phyloP scores from a whole-genome alignment of 2,329 filamentous ascomycete species.

The Botrytis galanthina region DNA sequence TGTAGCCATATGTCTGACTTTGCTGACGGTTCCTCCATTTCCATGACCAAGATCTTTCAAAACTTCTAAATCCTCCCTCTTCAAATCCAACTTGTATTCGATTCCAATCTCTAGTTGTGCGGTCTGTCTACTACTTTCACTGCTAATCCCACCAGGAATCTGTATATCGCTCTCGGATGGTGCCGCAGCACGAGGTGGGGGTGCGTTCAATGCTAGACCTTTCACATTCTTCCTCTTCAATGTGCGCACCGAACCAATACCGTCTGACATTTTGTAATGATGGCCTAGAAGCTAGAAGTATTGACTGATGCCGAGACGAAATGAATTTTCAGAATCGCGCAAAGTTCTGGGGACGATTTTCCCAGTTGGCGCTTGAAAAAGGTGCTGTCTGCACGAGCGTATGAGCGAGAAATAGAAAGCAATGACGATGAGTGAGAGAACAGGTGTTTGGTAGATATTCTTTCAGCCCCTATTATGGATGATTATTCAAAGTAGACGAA shows the following conservation, averaged over 20 bases:
- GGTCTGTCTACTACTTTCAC: conserved; percentile 57
- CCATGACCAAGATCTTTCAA: conserved; percentile 93
- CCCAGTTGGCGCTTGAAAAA: conserved; percentile 16
- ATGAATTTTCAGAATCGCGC: conserved; percentile 15
- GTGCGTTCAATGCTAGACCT: conserved; percentile 81
- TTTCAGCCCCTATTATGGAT: not conserved
- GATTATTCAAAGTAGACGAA: not conserved
- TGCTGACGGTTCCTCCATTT: conserved; percentile 97
- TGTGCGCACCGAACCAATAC: conserved; percentile 67
- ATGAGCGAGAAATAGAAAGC: not conserved
- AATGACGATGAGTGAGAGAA: conserved; percentile 2
- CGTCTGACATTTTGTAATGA: conserved; percentile 48
- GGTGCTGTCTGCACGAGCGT: conserved; percentile 12
- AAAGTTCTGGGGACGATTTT: conserved; percentile 10
- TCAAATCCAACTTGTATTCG: conserved; percentile 90
- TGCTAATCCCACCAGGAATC: conserved; percentile 57
- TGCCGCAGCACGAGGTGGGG: conserved; percentile 67
- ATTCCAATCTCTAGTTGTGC: conserved; percentile 88
- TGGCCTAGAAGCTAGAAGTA: conserved; percentile 1
- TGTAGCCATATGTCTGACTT: conserved; percentile 91
- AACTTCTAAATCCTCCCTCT: conserved; percentile 87
- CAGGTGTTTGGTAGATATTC: not conserved
- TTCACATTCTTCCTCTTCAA: conserved; percentile 99
- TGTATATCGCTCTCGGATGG: conserved; percentile 71
- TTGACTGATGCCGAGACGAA: not conserved